Conservation (phyloP, 495 filamentous ascomycete species). For the Tuber umbilicatum region DNA sequence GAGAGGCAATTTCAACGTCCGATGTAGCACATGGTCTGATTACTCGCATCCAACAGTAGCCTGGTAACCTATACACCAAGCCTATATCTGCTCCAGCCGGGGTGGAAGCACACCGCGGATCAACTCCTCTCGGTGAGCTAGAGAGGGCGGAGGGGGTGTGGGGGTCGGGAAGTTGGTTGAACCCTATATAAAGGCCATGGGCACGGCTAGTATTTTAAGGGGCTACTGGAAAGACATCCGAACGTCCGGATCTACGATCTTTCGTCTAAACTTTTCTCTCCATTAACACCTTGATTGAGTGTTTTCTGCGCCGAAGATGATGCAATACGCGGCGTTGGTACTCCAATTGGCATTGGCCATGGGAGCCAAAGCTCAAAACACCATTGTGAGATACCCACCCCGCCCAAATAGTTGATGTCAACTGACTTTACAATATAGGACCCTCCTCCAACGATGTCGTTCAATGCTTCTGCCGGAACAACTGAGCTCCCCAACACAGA, state of each 20-base stretch:
- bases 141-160: not conserved
- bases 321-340: constrained; percentile 21
- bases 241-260: not conserved
- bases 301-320: constrained; percentile 9
- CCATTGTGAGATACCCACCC: not conserved
- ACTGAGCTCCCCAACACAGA: constrained; percentile 42
- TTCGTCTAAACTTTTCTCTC: not conserved
- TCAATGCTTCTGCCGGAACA: constrained; percentile 45
- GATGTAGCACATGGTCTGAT: no score
- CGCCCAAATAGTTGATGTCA: not conserved
- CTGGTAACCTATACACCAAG: not conserved
- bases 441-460: constrained; percentile 39
- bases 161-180: not conserved
- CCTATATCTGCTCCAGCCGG: not conserved
- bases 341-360: constrained; percentile 22
- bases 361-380: constrained; percentile 15
- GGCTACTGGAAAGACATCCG: not conserved
- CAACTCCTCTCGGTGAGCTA: not conserved
- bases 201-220: not conserved
- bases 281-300: not conserved
- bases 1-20: no score
- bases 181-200: not conserved
- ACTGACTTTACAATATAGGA: not conserved
- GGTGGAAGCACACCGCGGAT: not conserved
- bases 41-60: no score